A percentile compares a stretch with the other conserved stretches of the same genome.
These are phyloP conservation scores for Cytospora chrysosperma DNA, from an alignment of 2,329 filamentous ascomycete genomes.

Conservation along the genomic window DNA sequence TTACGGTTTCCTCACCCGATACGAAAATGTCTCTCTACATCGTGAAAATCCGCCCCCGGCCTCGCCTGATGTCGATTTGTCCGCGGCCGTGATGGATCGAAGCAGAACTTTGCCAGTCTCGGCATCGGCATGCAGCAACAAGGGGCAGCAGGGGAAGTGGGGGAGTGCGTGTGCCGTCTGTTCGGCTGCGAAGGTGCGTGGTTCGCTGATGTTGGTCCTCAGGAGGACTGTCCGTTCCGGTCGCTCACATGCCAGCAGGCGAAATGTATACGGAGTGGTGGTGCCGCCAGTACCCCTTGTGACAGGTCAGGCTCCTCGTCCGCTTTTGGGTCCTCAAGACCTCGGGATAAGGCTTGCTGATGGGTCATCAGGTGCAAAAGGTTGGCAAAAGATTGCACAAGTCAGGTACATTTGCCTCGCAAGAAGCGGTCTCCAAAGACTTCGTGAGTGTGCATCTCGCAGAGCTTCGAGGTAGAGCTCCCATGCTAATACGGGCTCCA, in stretches of 20 bases:
- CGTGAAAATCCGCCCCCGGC: neutral
- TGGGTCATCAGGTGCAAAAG: slow-evolving; percentile 43
- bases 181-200: slow-evolving; percentile 20
- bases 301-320: slow-evolving; percentile 33
- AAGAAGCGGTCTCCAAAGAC: slow-evolving; percentile 52
- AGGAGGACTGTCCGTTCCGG: neutral
- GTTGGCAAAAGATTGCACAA: slow-evolving; percentile 46
- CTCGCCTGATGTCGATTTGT: neutral
- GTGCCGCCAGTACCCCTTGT: slow-evolving; percentile 5
- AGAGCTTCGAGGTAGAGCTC: neutral
- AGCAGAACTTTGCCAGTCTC: slow-evolving; percentile 11
- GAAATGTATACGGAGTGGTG: slow-evolving; percentile 19
- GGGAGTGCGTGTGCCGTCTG: slow-evolving; percentile 23
- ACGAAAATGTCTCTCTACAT: neutral
- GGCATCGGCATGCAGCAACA: neutral
- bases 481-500: slow-evolving; percentile 27
- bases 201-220: too few species aligned
- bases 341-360: neutral
- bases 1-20: neutral
- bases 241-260: slow-evolving; percentile 12
- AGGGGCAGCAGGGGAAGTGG: slow-evolving; percentile 20
- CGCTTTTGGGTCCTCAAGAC: neutral
- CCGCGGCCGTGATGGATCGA: slow-evolving; percentile 2
- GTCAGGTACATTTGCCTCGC: slow-evolving; percentile 48
- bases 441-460: slow-evolving; percentile 41